phyloP scores from a whole-genome alignment of 805 yeast genomes.

The Scheffersomyces ergatensis region DNA sequence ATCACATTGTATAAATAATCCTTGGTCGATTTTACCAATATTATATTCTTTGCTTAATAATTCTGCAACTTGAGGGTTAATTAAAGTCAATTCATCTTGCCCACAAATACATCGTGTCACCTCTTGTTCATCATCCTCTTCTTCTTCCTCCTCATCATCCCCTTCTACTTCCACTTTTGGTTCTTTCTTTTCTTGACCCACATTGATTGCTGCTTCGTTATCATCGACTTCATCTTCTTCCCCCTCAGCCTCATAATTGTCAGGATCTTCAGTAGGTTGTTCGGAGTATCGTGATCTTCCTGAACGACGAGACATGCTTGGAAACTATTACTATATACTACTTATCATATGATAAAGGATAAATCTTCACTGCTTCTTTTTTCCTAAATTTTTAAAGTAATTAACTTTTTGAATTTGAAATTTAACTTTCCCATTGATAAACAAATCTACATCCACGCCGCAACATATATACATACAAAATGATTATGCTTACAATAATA shows the following conservation, averaged over 20 bases:
- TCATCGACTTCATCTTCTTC: slow-evolving; percentile 26
- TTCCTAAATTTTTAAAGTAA: too few relatives aligned
- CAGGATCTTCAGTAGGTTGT: slow-evolving; percentile 11
- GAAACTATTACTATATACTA: neutral
- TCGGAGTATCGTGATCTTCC: slow-evolving; percentile 19
- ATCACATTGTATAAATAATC: slow-evolving; percentile 82
- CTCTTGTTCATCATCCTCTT: slow-evolving; percentile 31
- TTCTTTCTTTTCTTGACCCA: neutral
- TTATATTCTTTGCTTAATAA: slow-evolving; percentile 29
- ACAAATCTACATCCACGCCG: neutral
- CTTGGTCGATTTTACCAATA: slow-evolving; percentile 44
- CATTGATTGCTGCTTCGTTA: slow-evolving; percentile 15
- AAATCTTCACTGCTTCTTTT: too few relatives aligned
- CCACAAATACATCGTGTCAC: slow-evolving; percentile 43
- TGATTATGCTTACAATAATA: neutral
- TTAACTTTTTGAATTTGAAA: too few relatives aligned
- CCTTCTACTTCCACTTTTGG: neutral
- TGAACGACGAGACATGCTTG: slow-evolving; percentile 27
- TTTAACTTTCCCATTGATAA: too few relatives aligned
- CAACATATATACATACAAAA: neutral
- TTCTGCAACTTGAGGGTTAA: slow-evolving; percentile 21
- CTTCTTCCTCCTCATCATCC: slow-evolving; percentile 2
- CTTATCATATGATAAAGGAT: too few relatives aligned
- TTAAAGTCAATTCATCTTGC: slow-evolving; percentile 31
- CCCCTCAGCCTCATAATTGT: slow-evolving; percentile 18